Percentiles rank a stretch among this genome's conserved stretches.
Conservation (phyloP, 305 asterid species). For the Plantago rigida region DNA sequence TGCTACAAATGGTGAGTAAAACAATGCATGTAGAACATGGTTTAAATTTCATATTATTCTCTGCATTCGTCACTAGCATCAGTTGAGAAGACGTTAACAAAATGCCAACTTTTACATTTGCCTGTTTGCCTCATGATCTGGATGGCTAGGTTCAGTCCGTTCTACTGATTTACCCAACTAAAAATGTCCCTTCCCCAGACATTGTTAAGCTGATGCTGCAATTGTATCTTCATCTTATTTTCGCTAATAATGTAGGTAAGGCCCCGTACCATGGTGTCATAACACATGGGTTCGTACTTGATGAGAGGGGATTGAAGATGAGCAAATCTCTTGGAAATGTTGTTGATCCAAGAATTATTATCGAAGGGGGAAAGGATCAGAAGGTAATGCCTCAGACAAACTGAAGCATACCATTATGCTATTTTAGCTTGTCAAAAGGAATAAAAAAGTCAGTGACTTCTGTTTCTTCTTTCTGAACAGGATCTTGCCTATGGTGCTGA, state of each 20-base stretch:
- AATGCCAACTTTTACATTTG: no score
- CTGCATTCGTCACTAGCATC: neutral
- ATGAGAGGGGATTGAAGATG: slow-evolving; percentile 93
- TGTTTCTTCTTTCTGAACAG: slow-evolving; percentile 39
- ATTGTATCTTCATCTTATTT: neutral
- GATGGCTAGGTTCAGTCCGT: no score
- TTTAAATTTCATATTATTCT: neutral
- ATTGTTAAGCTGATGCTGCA: no score
- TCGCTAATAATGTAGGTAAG: slow-evolving; percentile 48
- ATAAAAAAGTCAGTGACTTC: slow-evolving; percentile 20
- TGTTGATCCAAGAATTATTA: slow-evolving; percentile 76
- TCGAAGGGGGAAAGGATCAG: slow-evolving; percentile 82
- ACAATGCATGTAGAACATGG: slow-evolving; percentile 6
- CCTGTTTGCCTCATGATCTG: no score
- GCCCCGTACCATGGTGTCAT: slow-evolving; percentile 84
- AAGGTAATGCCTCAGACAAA: slow-evolving; percentile 40
- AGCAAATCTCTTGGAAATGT: slow-evolving; percentile 95
- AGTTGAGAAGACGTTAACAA: no score
- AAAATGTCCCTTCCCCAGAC: no score
- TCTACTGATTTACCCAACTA: no score
- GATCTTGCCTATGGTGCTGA: slow-evolving; percentile 84
- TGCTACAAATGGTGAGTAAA: slow-evolving; percentile 70
- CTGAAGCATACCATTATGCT: neutral
- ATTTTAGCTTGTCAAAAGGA: neutral
- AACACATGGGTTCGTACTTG: slow-evolving; percentile 94